A percentile compares a stretch with the other conserved stretches of the same genome.
Conservation (phyloP, 2,329 filamentous ascomycete genomes). For the Fusarium chlamydosporum region DNA sequence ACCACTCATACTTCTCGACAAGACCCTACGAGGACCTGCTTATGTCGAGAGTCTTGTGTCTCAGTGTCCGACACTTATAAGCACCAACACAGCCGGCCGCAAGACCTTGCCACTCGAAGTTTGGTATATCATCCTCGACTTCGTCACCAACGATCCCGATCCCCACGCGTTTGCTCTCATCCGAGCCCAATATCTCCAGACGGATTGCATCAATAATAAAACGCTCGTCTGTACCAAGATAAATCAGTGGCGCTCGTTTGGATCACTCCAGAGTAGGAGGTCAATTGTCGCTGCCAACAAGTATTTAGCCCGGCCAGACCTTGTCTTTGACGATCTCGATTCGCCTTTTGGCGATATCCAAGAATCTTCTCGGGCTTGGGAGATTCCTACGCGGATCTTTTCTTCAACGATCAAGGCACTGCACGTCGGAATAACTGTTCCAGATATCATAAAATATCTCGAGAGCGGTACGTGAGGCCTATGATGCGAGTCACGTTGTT, state of each 20-base stretch:
- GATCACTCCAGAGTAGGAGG: rapidly evolving
- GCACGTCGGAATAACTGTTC: background rate
- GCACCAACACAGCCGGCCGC: background rate
- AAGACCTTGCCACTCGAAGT: constrained; percentile 7
- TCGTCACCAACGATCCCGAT: rapidly evolving
- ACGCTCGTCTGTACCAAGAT: background rate
- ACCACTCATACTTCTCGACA: constrained; percentile 2
- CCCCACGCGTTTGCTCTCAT: background rate
- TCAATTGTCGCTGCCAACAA: background rate
- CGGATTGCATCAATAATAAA: rapidly evolving
- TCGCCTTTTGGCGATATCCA: background rate
- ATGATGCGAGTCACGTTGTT: background rate
- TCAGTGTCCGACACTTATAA: background rate
- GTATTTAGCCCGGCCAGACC: background rate
- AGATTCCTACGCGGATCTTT: background rate
- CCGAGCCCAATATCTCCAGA: background rate
- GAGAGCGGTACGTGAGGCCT: background rate
- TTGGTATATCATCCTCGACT: constrained; percentile 4
- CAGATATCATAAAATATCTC: constrained; percentile 4
- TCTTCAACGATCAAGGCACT: background rate
- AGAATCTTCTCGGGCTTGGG: rapidly evolving
- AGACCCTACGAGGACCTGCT: background rate
- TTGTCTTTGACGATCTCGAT: rapidly evolving
- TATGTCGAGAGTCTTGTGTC: constrained; percentile 1
- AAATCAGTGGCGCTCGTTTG: background rate